These are phyloP conservation scores for Backusella tarrabulga DNA, from an alignment of 192 early-diverging fungal species.

Conservation along the genomic window DNA sequence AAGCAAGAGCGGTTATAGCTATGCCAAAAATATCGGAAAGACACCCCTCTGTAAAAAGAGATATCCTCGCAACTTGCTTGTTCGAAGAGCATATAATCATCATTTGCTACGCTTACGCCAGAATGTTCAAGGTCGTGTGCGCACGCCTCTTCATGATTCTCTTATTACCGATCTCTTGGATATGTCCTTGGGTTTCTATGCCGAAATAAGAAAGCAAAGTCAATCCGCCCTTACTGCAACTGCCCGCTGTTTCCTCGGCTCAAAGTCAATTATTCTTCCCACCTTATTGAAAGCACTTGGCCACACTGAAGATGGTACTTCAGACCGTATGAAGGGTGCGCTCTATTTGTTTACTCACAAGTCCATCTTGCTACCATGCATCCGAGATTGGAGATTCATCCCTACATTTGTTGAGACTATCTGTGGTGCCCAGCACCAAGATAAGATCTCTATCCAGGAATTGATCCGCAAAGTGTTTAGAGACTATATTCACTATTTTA, in stretches of 20 bases:
- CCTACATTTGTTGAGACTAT: slow-evolving; percentile 53
- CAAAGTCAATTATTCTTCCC: slow-evolving; percentile 48
- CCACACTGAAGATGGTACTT: slow-evolving; percentile 25
- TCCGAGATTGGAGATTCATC: slow-evolving; percentile 58
- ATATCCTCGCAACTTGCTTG: slow-evolving; percentile 51
- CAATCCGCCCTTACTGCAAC: slow-evolving; percentile 49
- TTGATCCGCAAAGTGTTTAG: slow-evolving; percentile 61
- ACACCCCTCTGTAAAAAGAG: slow-evolving; percentile 45
- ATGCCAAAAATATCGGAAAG: slow-evolving; percentile 46
- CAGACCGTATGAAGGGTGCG: slow-evolving; percentile 66
- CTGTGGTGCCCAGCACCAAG: slow-evolving; percentile 61
- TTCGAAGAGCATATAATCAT: slow-evolving; percentile 47
- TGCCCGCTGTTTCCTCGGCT: slow-evolving; percentile 46
- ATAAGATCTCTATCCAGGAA: slow-evolving; percentile 70
- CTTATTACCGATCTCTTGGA: slow-evolving; percentile 55
- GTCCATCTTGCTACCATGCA: slow-evolving; percentile 46
- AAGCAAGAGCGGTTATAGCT: slow-evolving; percentile 53
- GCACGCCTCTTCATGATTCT: slow-evolving; percentile 48
- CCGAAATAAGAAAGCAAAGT: slow-evolving; percentile 59
- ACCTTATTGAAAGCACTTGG: slow-evolving; percentile 48
- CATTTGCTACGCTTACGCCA: slow-evolving; percentile 58
- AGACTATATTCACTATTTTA: slow-evolving; percentile 54
- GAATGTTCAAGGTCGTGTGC: slow-evolving; percentile 48
- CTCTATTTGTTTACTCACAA: slow-evolving; percentile 60
- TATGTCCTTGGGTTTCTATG: slow-evolving; percentile 53